Evolutionary conservation across 257 asterid species (phyloP).

Genomic region (Solanum infundibuliforme): DNA sequence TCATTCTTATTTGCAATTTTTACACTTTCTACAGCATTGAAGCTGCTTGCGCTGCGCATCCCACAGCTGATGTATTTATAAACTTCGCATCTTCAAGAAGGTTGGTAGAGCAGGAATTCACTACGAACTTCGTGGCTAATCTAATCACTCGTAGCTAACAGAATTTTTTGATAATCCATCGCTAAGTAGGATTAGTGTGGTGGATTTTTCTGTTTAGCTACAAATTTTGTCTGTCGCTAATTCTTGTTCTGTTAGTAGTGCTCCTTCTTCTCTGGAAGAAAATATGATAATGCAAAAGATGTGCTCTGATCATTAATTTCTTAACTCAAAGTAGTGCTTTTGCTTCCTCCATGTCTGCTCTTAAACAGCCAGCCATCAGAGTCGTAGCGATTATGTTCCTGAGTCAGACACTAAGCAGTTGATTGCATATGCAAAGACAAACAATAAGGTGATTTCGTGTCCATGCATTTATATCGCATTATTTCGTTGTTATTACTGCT

Average conservation of each 20-base stretch:
- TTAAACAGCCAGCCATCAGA: conserved; percentile 86
- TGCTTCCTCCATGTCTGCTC: conserved; percentile 89
- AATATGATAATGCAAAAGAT: neutral
- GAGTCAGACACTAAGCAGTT: conserved; percentile 86
- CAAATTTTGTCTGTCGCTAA: neutral
- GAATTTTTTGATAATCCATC: too few relatives aligned
- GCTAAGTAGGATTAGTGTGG: neutral
- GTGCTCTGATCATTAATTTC: conserved; percentile 5
- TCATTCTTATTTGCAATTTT: neutral
- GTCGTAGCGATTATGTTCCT: conserved; percentile 93
- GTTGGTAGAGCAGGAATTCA: conserved; percentile 21
- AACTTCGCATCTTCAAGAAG: conserved; percentile 97
- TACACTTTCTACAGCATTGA: conserved; percentile 50
- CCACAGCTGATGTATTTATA: conserved; percentile 96
- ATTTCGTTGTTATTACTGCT: neutral
- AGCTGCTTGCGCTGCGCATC: conserved; percentile 92
- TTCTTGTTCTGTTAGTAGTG: neutral
- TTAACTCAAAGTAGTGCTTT: conserved; percentile 57
- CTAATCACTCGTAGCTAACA: neutral
- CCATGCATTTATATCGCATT: neutral
- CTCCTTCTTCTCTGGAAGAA: neutral
- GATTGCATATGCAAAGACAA: conserved; percentile 90
- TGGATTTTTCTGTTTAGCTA: neutral
- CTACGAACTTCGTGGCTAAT: neutral
- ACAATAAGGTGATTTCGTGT: conserved; percentile 59